Evolutionary conservation across 2,329 filamentous ascomycete species (phyloP).

Genomic region (Colletotrichum shisoi): DNA sequence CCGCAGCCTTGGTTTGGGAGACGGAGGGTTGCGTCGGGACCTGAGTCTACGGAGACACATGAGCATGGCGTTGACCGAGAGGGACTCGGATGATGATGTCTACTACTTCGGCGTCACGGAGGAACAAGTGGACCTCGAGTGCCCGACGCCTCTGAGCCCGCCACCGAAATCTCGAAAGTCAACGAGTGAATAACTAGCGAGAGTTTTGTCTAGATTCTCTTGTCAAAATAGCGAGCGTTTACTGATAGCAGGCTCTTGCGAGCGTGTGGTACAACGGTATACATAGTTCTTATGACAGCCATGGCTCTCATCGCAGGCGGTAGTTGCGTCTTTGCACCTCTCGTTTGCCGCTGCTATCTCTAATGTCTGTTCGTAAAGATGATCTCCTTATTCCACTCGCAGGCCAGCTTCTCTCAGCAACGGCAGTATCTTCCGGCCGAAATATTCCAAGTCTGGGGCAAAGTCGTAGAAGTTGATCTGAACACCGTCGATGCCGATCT

Average conservation of each 20-base stretch:
- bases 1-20: background rate
- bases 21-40: background rate
- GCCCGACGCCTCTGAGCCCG: conserved; percentile 31
- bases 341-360: too few species aligned
- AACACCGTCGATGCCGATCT: conserved; percentile 8
- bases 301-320: background rate
- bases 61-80: conserved; percentile 30
- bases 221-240: too few species aligned
- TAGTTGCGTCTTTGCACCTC: background rate
- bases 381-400: background rate
- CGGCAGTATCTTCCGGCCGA: conserved; percentile 5
- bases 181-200: background rate
- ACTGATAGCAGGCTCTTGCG: too few species aligned
- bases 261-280: too few species aligned
- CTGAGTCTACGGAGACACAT: conserved; percentile 19
- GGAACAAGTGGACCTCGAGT: conserved; percentile 24
- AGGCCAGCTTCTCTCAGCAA: conserved; percentile 2
- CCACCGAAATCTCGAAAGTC: conserved; percentile 24
- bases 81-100: conserved; percentile 34
- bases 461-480: conserved; percentile 27
- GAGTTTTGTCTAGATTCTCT: background rate
- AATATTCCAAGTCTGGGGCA: conserved; percentile 10
- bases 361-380: too few species aligned
- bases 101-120: conserved; percentile 27
- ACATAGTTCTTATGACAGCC: too few species aligned